Base-by-base conservation (phyloP, 2,329 filamentous ascomycete species). In the Fusarium pseudonygamai region DNA sequence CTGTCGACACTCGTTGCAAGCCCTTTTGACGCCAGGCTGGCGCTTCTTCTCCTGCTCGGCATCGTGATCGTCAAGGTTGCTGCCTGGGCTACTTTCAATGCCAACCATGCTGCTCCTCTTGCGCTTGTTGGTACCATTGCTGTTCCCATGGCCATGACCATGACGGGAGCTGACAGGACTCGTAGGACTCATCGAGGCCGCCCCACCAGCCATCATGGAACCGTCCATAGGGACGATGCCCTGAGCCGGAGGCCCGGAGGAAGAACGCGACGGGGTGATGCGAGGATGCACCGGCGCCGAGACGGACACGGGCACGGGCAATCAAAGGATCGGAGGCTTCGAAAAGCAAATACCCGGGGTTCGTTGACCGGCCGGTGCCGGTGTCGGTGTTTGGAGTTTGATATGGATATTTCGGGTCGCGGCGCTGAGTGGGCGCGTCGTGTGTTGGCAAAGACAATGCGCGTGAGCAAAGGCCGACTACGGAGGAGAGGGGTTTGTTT, bases 1-100 rank as follows among this genome's bases (percentile, higher is more conserved):
- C 83, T 96, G 93, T 70, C 93, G 88, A 80, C 93, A 96, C 82
- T 96, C 93, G 79, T 95, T 95, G 83, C 93, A 96, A 11, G 93
- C 93, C 77, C 93, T 88, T 84, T 96, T 94, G 55, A 92, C 91
- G 61, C 90, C 90, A 32, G 91, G 90, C 74, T 91, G 89, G 69
- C 90, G 87, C 81, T 90, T 90, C 82, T 89, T 89, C 77, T 91
- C 89, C 52, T 85, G 82, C 59, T 90, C 88, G 66, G 90, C 89
- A 65, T 90, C 85, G 64, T 87, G 87, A 64, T 86, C 86, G 56
- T 86, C 84, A 45, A 81, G 68, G 49, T 68, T 74, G 77, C 88
- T 91, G 32, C 86, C 89, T 7, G 90, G 89, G 73, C 89, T 91
- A 79, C 89, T 91, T 66, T 91, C 90, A 69, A 88, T 82, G 32